These are phyloP conservation scores for Melaleuca alternifolia DNA, from an alignment of 345 rosid species.

Conservation along the genomic window DNA sequence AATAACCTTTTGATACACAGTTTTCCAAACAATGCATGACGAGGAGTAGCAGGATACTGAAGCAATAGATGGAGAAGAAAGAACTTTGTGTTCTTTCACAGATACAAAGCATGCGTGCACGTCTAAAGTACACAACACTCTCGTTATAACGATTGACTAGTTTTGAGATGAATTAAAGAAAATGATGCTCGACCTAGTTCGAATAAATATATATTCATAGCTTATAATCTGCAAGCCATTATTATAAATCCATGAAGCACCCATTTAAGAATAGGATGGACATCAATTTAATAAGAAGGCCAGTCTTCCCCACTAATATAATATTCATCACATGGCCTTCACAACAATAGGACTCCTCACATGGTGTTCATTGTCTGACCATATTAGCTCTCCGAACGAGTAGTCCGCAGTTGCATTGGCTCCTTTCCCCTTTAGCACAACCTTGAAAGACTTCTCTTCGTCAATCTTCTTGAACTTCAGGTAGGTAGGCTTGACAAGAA, in stretches of 20 bases:
- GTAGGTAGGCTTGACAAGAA: conserved; percentile 22
- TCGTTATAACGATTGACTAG: neutral
- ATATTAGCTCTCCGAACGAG: neutral
- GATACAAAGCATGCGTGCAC: neutral
- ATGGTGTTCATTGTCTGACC: conserved; percentile 8
- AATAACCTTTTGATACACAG: neutral
- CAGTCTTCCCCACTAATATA: neutral
- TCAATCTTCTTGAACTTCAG: conserved; percentile 44
- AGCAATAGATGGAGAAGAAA: neutral
- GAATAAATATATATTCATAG: neutral
- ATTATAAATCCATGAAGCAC: neutral
- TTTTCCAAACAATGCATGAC: neutral
- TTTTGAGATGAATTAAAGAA: neutral
- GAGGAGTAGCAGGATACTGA: neutral
- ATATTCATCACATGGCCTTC: neutral
- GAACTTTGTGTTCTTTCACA: neutral
- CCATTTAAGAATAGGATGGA: neutral
- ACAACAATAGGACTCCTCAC: neutral
- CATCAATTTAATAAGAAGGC: neutral
- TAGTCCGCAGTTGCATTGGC: neutral
- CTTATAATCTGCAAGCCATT: neutral
- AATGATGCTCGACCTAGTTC: neutral
- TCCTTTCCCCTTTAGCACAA: neutral
- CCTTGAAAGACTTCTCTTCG: conserved; percentile 47
- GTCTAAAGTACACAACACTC: neutral